phyloP scores from a whole-genome alignment of 441 rosid species.

The Erodium trifolium region DNA sequence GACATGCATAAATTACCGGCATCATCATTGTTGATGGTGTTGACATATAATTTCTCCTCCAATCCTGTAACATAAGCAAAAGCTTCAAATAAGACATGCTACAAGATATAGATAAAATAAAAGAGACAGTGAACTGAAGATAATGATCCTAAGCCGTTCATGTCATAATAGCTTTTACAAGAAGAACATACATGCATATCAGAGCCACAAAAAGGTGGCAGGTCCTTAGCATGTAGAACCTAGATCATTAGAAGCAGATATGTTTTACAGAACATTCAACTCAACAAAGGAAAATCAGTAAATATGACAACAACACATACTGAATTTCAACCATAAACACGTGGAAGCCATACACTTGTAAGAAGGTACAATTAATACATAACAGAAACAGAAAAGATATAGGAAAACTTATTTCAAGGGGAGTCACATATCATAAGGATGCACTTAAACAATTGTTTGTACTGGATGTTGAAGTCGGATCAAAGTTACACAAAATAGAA shows the following conservation, averaged over 20 bases:
- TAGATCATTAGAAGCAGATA: neutral
- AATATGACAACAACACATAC: neutral
- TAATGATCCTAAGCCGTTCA: neutral
- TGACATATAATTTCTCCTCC: constrained; percentile 54
- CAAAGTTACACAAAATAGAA: too few relatives aligned
- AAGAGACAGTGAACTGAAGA: neutral
- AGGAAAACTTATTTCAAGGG: too few relatives aligned
- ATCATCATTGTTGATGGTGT: constrained; percentile 35
- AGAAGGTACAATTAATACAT: too few relatives aligned
- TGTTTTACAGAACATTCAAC: neutral
- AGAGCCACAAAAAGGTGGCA: neutral
- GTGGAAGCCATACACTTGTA: too few relatives aligned
- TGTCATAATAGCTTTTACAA: neutral
- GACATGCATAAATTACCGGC: constrained; percentile 52
- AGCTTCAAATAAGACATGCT: constrained; percentile 2
- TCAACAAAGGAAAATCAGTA: too few relatives aligned
- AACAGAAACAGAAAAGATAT: too few relatives aligned
- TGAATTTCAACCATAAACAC: neutral
- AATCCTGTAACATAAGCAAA: constrained; percentile 38
- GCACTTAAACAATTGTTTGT: too few relatives aligned
- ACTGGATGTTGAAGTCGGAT: too few relatives aligned
- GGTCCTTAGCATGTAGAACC: neutral
- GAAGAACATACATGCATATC: neutral
- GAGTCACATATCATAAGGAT: too few relatives aligned
- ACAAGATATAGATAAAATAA: too few relatives aligned